Evolutionary conservation across 352 stramenopile species (phyloP).

Genomic region (Globisporangium emineosum): DNA sequence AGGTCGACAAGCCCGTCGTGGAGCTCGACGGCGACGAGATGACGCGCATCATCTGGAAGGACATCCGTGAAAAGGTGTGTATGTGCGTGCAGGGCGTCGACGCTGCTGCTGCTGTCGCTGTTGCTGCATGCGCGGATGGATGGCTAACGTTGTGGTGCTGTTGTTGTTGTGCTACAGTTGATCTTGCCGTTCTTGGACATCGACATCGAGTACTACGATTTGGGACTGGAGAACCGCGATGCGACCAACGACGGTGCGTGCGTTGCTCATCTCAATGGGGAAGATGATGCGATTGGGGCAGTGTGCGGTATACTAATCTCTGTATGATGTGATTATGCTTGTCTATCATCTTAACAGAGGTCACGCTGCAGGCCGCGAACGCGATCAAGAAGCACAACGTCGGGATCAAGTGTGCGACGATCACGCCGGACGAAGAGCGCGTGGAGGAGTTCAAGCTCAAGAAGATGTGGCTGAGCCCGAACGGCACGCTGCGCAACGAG

Average conservation of each 20-base stretch:
- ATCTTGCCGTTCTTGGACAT: constrained; percentile 83
- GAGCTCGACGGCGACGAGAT: constrained; percentile 88
- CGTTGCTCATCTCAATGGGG: neutral
- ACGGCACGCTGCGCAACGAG: constrained; percentile 86
- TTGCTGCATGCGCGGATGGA: neutral
- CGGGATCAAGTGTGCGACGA: constrained; percentile 89
- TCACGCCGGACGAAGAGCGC: constrained; percentile 83
- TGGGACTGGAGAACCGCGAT: constrained; percentile 75
- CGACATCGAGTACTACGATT: constrained; percentile 85
- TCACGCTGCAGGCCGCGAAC: constrained; percentile 72
- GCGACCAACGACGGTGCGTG: constrained; percentile 66
- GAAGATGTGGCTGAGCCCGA: constrained; percentile 83
- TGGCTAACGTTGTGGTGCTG: neutral
- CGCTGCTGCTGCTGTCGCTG: neutral
- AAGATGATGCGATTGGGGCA: neutral
- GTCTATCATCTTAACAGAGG: constrained; percentile 26
- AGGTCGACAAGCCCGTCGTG: constrained; percentile 76
- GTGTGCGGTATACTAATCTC: neutral
- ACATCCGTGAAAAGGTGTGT: constrained; percentile 53
- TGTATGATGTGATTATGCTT: neutral
- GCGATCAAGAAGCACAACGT: constrained; percentile 81
- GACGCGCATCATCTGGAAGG: constrained; percentile 74
- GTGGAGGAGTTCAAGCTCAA: constrained; percentile 83
- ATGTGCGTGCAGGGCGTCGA: neutral
- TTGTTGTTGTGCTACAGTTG: constrained; percentile 29